These are phyloP conservation scores for Penicillium hesseltinei DNA, from an alignment of 2,329 filamentous ascomycete genomes.

Conservation along the genomic window DNA sequence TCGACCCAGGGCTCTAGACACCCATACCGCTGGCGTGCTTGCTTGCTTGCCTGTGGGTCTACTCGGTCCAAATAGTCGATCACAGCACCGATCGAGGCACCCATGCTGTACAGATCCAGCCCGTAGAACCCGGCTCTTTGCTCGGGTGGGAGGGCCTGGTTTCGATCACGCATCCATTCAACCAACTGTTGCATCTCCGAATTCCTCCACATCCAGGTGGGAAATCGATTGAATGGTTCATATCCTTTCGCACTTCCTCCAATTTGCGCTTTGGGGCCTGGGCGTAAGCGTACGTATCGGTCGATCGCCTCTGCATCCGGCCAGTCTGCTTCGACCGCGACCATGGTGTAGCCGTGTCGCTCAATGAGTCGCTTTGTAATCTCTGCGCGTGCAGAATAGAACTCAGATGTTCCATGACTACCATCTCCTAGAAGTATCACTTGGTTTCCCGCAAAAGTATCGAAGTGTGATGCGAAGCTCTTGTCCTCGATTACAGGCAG, in stretches of 20 bases:
- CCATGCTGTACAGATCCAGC: constrained; percentile 54
- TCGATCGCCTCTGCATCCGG: constrained; percentile 54
- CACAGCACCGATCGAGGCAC: constrained; percentile 47
- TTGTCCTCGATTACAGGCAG: constrained; percentile 37
- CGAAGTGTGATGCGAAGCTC: constrained; percentile 43
- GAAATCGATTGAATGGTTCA: constrained; percentile 51
- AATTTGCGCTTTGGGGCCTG: constrained; percentile 36
- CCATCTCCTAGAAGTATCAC: constrained; percentile 49
- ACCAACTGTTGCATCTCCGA: constrained; percentile 51
- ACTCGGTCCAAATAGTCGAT: constrained; percentile 50
- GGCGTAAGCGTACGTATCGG: constrained; percentile 50
- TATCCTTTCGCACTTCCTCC: constrained; percentile 27
- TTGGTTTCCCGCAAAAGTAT: constrained; percentile 40
- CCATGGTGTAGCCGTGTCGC: constrained; percentile 51
- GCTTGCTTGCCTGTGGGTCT: constrained; percentile 45
- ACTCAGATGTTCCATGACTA: constrained; percentile 56
- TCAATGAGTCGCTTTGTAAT: constrained; percentile 53
- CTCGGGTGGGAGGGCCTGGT: constrained; percentile 33
- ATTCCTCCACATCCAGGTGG: constrained; percentile 59
- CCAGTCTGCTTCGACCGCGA: constrained; percentile 56
- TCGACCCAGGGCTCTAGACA: constrained; percentile 51
- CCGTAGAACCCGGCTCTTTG: constrained; percentile 49
- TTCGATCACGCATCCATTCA: constrained; percentile 52
- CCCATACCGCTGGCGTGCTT: constrained; percentile 48
- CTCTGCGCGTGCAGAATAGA: constrained; percentile 52